Percentiles rank a stretch among this genome's conserved stretches.
phyloP scores from a whole-genome alignment of 768 basidiomycete genomes.

The Dentipellis sp. region DNA sequence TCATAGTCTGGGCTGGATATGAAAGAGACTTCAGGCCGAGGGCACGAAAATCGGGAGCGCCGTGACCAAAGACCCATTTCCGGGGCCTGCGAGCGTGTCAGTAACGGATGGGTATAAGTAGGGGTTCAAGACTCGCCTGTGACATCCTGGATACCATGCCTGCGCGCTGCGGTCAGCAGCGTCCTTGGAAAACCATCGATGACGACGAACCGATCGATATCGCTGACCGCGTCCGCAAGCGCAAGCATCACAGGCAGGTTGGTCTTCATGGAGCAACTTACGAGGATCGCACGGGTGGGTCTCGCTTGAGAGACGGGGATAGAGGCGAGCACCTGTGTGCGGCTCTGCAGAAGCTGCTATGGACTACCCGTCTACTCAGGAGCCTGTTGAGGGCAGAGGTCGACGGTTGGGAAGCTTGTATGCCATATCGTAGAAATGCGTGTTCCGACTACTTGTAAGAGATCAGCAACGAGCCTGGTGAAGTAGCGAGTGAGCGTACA shows the following conservation, averaged over 20 bases:
- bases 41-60: too few relatives aligned
- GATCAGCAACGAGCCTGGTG: neutral
- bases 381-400: constrained; percentile 13
- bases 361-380: constrained; percentile 8
- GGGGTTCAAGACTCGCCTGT: neutral
- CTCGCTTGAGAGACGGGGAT: constrained; percentile 14
- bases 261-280: constrained; percentile 13
- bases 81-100: constrained; percentile 15
- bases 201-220: constrained; percentile 13
- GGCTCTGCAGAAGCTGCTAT: constrained; percentile 13
- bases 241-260: constrained; percentile 12
- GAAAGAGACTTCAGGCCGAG: constrained; percentile 23
- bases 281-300: constrained; percentile 10
- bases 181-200: neutral
- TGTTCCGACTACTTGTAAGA: constrained; percentile 13
- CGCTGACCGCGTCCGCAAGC: constrained; percentile 14
- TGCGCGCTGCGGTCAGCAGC: neutral
- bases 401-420: constrained; percentile 16
- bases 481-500: neutral
- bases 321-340: constrained; percentile 15
- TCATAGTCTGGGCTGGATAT: constrained; percentile 21
- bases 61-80: constrained; percentile 22
- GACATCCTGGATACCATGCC: neutral
- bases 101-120: constrained; percentile 4
- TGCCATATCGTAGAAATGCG: constrained; percentile 17